Conservation (phyloP, 176 grass and related monocot genomes). For the Carex kokanica region DNA sequence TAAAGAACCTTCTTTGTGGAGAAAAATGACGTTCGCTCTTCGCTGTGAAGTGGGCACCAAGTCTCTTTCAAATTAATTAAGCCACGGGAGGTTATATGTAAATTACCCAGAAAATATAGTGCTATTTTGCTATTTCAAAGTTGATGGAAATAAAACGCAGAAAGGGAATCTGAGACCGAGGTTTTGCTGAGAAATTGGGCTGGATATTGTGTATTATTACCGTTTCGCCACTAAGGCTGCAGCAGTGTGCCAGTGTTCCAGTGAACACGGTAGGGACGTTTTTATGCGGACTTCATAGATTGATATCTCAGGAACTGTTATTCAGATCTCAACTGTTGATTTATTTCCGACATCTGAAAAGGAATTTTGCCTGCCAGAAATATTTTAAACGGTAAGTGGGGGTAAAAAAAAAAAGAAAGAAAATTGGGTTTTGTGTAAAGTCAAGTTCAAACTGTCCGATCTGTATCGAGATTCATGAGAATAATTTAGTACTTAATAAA, state of each 20-base stretch:
- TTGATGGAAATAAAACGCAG: not conserved
- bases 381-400: no score
- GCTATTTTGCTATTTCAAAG: not conserved
- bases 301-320: no score
- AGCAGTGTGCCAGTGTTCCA: not conserved
- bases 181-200: not conserved
- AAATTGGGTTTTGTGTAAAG: no score
- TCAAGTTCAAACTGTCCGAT: no score
- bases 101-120: not conserved
- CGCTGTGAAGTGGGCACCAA: not conserved
- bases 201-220: constrained; percentile 3
- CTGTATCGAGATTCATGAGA: no score
- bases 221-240: not conserved
- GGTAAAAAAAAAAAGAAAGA: no score
- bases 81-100: not conserved
- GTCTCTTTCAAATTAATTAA: not conserved
- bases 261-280: no score
- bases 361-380: no score
- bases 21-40: not conserved
- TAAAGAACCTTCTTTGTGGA: not conserved
- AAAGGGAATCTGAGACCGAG: constrained; percentile 3
- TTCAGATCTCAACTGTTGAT: no score
- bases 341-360: no score
- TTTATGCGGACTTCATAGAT: no score
- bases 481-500: no score